phyloP scores from a whole-genome alignment of 441 rosid species.

The Populus hybrid region DNA sequence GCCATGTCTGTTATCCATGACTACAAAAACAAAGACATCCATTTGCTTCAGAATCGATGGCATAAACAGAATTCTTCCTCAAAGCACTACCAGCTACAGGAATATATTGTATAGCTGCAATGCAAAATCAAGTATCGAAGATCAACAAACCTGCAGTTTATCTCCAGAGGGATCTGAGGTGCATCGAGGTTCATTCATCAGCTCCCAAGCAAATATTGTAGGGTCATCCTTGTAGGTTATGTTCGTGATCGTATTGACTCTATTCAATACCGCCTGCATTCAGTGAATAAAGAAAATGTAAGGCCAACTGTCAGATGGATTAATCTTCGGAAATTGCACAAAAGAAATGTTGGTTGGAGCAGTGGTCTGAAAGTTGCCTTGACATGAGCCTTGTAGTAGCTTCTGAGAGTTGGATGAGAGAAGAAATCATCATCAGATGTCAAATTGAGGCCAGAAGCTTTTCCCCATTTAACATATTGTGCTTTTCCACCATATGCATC shows the following conservation, averaged over 20 bases:
- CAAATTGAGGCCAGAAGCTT: slow-evolving; percentile 78
- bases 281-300: not conserved
- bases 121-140: not conserved
- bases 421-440: slow-evolving; percentile 90
- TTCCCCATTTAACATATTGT: slow-evolving; percentile 92
- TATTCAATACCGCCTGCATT: slow-evolving; percentile 49
- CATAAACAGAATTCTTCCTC: not conserved
- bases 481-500: slow-evolving; percentile 91
- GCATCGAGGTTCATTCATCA: slow-evolving; percentile 79
- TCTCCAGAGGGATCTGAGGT: slow-evolving; percentile 54
- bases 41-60: slow-evolving; percentile 19
- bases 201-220: slow-evolving; percentile 77
- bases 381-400: slow-evolving; percentile 75
- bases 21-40: slow-evolving; percentile 22
- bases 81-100: not conserved
- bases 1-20: slow-evolving; percentile 74
- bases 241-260: slow-evolving; percentile 52
- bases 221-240: slow-evolving; percentile 67
- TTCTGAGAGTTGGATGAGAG: slow-evolving; percentile 68
- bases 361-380: slow-evolving; percentile 43
- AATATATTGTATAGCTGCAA: not conserved
- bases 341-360: not conserved
- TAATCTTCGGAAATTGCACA: not conserved
- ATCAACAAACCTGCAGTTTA: slow-evolving; percentile 50
- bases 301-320: not conserved